Conservation (phyloP, 768 basidiomycete genomes). For the Lactifluus subvellereus region DNA sequence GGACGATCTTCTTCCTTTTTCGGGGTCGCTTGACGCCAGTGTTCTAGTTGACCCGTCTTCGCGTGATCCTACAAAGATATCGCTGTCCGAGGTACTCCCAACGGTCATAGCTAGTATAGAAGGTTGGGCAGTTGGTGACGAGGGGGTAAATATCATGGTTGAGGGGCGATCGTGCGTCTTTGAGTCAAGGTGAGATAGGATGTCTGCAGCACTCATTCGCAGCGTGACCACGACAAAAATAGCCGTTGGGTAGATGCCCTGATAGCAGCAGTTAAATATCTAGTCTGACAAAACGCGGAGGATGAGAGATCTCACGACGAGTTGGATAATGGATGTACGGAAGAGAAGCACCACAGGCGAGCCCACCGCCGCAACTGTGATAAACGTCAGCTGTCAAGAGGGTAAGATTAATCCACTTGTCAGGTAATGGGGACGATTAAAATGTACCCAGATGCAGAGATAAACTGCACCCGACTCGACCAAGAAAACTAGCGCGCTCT, state of each 20-base stretch:
- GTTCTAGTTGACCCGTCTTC: background rate
- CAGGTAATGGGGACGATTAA: background rate
- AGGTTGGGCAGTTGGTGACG: background rate
- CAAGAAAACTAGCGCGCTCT: constrained; percentile 3
- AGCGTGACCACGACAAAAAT: constrained; percentile 15
- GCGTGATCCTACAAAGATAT: background rate
- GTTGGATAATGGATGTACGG: constrained; percentile 1
- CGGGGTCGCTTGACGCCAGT: background rate
- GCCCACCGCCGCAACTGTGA: background rate
- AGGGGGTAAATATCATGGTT: background rate
- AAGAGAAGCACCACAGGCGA: background rate
- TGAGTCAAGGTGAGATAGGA: background rate
- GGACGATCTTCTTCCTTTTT: background rate
- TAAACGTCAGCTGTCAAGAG: background rate
- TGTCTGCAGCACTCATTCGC: constrained; percentile 2
- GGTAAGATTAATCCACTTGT: background rate
- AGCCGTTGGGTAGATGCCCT: constrained; percentile 16
- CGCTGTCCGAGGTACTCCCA: background rate
- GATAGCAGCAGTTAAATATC: background rate
- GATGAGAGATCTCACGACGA: constrained; percentile 8
- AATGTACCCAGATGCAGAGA: constrained; percentile 7
- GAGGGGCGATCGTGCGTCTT: background rate
- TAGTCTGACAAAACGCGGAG: too few relatives aligned
- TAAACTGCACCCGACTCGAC: constrained; percentile 11
- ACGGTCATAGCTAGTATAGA: too few relatives aligned